A percentile compares a stretch with the other conserved stretches of the same genome.
phyloP scores from a whole-genome alignment of 352 stramenopile genomes.

The Phytophthora colocasiae region DNA sequence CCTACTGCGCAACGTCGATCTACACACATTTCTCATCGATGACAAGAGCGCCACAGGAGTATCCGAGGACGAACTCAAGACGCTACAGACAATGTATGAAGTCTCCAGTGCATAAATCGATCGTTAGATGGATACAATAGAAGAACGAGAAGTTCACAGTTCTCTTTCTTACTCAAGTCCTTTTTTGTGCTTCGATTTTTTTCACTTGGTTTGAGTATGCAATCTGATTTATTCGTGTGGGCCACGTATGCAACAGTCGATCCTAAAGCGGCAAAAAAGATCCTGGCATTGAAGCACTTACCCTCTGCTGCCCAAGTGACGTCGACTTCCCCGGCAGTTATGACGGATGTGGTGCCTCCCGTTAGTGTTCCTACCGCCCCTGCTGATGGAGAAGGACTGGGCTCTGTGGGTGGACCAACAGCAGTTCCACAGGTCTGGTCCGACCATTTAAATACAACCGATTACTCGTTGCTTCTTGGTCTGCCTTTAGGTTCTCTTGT shows the following conservation, averaged over 20 bases:
- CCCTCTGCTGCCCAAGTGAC: conserved; percentile 7
- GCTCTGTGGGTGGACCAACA: conserved; percentile 9
- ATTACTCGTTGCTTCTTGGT: conserved; percentile 75
- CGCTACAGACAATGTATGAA: conserved; percentile 42
- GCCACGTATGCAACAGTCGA: conserved; percentile 12
- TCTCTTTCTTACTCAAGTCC: too few species aligned
- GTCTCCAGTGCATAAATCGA: conserved; percentile 27
- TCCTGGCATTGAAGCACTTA: conserved; percentile 27
- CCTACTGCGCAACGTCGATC: conserved; percentile 45
- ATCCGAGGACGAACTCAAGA: conserved; percentile 41
- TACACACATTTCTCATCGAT: conserved; percentile 66
- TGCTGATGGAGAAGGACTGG: conserved; percentile 2
- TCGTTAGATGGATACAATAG: conserved; percentile 2
- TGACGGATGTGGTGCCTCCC: conserved; percentile 11
- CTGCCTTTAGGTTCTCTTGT: conserved; percentile 70
- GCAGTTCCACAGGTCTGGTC: conserved; percentile 52
- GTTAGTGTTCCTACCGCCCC: conserved; percentile 5
- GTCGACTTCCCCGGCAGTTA: conserved; percentile 1
- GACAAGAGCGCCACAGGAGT: conserved; percentile 42
- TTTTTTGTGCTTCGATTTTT: conserved; percentile 19
- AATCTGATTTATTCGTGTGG: conserved; percentile 45
- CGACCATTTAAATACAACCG: conserved; percentile 54
- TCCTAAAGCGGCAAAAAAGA: conserved; percentile 34
- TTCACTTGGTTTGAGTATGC: conserved; percentile 24
- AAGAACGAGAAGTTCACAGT: conserved; percentile 1